phyloP scores from a whole-genome alignment of 768 basidiomycete genomes.

The Lactarius pseudohatsudake region DNA sequence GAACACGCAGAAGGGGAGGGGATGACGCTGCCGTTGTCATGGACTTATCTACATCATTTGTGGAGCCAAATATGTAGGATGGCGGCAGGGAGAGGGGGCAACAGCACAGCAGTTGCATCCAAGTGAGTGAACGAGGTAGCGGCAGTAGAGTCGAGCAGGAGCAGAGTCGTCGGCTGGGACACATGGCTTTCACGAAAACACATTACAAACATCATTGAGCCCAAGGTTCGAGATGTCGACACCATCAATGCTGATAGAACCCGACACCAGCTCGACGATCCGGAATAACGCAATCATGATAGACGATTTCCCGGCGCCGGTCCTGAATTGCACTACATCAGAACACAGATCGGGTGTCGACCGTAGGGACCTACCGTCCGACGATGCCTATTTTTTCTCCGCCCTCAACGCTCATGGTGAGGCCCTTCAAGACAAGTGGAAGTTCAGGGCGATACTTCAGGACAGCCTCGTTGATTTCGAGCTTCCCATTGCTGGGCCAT shows the following conservation, averaged over 20 bases:
- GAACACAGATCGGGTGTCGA: not conserved
- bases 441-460: conserved; percentile 85
- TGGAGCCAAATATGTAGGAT: too few relatives aligned
- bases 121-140: too few relatives aligned
- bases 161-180: too few relatives aligned
- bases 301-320: conserved; percentile 87
- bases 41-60: too few relatives aligned
- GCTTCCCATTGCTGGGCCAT: conserved; percentile 76
- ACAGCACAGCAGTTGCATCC: too few relatives aligned
- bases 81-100: too few relatives aligned
- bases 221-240: conserved; percentile 82
- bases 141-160: too few relatives aligned
- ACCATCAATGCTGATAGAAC: conserved; percentile 78
- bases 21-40: too few relatives aligned
- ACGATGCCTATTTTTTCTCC: conserved; percentile 94
- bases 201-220: conserved; percentile 66
- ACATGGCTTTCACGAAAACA: too few relatives aligned
- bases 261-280: conserved; percentile 75
- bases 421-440: conserved; percentile 89
- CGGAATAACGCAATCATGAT: conserved; percentile 88
- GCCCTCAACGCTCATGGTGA: too few relatives aligned
- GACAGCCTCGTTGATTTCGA: conserved; percentile 73
- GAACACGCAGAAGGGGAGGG: too few relatives aligned
- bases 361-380: conserved; percentile 47
- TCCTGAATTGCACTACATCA: too few relatives aligned